These are phyloP conservation scores for Penicillium mononematosum DNA, from an alignment of 495 filamentous ascomycete genomes.

Conservation along the genomic window DNA sequence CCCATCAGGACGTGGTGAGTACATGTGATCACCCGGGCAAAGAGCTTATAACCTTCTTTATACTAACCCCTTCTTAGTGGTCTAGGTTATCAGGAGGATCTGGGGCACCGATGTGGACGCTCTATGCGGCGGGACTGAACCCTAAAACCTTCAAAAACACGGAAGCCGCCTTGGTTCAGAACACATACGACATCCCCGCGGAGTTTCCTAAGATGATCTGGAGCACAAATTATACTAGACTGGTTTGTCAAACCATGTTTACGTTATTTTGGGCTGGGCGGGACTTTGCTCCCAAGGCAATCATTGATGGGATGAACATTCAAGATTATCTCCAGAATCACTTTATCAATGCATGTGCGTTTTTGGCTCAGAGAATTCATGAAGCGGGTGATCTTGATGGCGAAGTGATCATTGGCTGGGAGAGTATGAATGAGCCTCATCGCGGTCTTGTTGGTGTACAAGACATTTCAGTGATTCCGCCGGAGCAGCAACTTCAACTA, in stretches of 20 bases:
- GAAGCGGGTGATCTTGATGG: conserved; percentile 88
- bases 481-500: conserved; percentile 87
- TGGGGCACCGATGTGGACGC: conserved; percentile 95
- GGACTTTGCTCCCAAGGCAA: conserved; percentile 92
- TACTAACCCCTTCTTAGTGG: conserved; percentile 59
- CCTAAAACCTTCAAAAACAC: conserved; percentile 80
- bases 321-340: conserved; percentile 93
- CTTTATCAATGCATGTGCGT: conserved; percentile 72
- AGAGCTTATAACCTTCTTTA: conserved; percentile 1
- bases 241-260: conserved; percentile 88
- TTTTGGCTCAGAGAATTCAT: conserved; percentile 80
- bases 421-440: conserved; percentile 93
- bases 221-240: conserved; percentile 92
- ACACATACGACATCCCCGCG: conserved; percentile 83
- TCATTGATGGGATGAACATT: conserved; percentile 92
- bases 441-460: conserved; percentile 83
- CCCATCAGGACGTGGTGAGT: conserved; percentile 91
- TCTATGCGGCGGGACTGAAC: conserved; percentile 90
- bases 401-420: conserved; percentile 90
- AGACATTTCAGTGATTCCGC: conserved; percentile 77
- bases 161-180: conserved; percentile 91
- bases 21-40: not conserved
- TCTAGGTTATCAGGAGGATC: conserved; percentile 92
- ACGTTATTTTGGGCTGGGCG: conserved; percentile 91
- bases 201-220: conserved; percentile 98